These are phyloP conservation scores for Colletotrichum magnum DNA, from an alignment of 2,329 filamentous ascomycete genomes.

Conservation along the genomic window DNA sequence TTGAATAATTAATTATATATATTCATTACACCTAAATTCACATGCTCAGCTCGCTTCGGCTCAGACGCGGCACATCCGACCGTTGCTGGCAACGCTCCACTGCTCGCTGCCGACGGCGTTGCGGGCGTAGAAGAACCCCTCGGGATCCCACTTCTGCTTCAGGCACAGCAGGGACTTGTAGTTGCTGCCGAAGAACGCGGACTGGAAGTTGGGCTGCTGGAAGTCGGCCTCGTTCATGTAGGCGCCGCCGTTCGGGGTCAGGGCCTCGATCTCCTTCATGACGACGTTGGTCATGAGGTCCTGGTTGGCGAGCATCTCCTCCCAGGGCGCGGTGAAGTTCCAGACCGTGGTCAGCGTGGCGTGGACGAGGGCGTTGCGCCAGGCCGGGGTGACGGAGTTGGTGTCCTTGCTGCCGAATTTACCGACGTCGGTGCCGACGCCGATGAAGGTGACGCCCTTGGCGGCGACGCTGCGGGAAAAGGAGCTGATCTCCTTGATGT, in stretches of 20 bases:
- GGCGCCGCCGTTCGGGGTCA: slow-evolving; percentile 57
- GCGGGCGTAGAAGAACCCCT: slow-evolving; percentile 60
- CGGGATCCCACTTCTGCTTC: slow-evolving; percentile 66
- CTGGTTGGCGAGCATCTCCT: slow-evolving; percentile 49
- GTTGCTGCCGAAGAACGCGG: slow-evolving; percentile 62
- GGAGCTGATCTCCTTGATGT: slow-evolving; percentile 41
- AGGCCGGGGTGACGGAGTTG: slow-evolving; percentile 59
- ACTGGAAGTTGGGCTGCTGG: slow-evolving; percentile 60
- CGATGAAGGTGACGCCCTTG: slow-evolving; percentile 47
- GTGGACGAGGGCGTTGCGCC: slow-evolving; percentile 55
- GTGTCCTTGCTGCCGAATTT: slow-evolving; percentile 43
- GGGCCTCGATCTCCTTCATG: slow-evolving; percentile 39
- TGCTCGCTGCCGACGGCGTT: slow-evolving; percentile 65
- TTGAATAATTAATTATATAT: too few relatives aligned
- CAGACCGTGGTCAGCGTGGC: slow-evolving; percentile 47
- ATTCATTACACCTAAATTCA: too few relatives aligned
- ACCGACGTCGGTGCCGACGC: slow-evolving; percentile 47
- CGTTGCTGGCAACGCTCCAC: slow-evolving; percentile 54
- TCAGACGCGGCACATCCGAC: slow-evolving; percentile 41
- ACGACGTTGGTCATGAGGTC: slow-evolving; percentile 42
- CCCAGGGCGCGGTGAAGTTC: slow-evolving; percentile 46
- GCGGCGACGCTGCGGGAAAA: slow-evolving; percentile 37
- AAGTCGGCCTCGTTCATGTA: slow-evolving; percentile 69
- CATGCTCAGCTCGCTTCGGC: too few relatives aligned
- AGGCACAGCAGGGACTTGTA: slow-evolving; percentile 57